Conservation (phyloP, 441 rosid genomes). For the Mallotus japonicus region DNA sequence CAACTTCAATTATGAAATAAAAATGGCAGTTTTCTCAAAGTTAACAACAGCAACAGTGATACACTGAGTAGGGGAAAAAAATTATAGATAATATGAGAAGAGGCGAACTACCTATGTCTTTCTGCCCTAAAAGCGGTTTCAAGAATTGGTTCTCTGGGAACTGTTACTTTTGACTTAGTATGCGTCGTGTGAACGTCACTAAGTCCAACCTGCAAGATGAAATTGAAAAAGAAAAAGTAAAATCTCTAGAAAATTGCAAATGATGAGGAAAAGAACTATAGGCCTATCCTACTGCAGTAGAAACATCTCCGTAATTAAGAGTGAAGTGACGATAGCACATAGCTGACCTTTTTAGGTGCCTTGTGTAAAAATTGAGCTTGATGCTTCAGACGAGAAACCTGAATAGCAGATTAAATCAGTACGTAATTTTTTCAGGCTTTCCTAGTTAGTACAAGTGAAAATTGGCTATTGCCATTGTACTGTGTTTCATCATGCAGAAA, state of each 20-base stretch:
- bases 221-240: constrained; percentile 9
- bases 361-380: constrained; percentile 58
- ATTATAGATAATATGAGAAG: neutral
- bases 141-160: constrained; percentile 72
- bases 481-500: neutral
- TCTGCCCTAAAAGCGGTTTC: constrained; percentile 72
- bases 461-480: constrained; percentile 1
- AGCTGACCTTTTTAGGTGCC: constrained; percentile 46
- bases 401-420: constrained; percentile 22
- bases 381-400: constrained; percentile 64
- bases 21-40: neutral
- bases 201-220: constrained; percentile 40
- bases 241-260: constrained; percentile 5
- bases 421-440: neutral
- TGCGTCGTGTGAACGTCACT: constrained; percentile 29
- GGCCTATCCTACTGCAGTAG: neutral
- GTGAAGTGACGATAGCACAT: neutral
- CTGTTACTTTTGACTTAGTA: constrained; percentile 54
- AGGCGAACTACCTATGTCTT: constrained; percentile 44
- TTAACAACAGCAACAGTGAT: neutral
- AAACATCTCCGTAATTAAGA: neutral
- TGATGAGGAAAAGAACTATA: neutral
- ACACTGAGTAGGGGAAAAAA: neutral
- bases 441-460: neutral
- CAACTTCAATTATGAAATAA: neutral